phyloP scores from a whole-genome alignment of 441 rosid genomes.

The Macaranga tanarius region DNA sequence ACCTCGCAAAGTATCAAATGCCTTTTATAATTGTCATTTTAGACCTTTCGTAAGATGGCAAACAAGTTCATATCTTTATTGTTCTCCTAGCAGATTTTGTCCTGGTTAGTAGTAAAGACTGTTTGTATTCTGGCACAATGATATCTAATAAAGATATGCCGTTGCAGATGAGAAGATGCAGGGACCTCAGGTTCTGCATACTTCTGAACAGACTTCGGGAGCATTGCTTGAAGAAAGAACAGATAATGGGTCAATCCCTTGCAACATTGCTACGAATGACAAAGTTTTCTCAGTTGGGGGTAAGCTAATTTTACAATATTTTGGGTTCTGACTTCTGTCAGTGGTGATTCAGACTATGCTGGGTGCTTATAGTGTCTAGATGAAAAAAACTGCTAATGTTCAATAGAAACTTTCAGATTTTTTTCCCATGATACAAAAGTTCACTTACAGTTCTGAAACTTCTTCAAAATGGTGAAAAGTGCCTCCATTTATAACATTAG shows the following conservation, averaged over 20 bases:
- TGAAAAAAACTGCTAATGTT: background rate
- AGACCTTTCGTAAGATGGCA: conserved; percentile 22
- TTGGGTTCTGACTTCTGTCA: background rate
- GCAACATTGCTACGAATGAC: conserved; percentile 26
- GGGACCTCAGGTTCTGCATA: conserved; percentile 37
- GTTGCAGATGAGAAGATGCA: conserved; percentile 57
- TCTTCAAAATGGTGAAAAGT: background rate
- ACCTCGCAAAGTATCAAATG: conserved; percentile 9
- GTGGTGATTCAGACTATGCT: background rate
- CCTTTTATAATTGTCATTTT: conserved; percentile 21
- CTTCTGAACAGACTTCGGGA: conserved; percentile 41
- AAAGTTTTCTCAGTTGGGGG: conserved; percentile 42
- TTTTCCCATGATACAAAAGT: background rate
- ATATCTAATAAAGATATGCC: conserved; percentile 35
- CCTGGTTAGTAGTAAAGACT: conserved; percentile 20
- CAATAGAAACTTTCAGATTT: background rate
- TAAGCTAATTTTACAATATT: conserved; percentile 37
- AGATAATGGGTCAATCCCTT: conserved; percentile 36
- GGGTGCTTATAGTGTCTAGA: background rate
- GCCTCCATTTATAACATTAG: background rate
- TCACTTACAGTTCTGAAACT: background rate
- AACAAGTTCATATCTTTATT: conserved; percentile 22
- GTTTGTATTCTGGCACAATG: conserved; percentile 21
- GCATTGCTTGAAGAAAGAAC: conserved; percentile 37
- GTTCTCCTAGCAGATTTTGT: conserved; percentile 24